These are phyloP conservation scores for Talaromyces funiculosus DNA, from an alignment of 2,329 filamentous ascomycete genomes.

Conservation along the genomic window DNA sequence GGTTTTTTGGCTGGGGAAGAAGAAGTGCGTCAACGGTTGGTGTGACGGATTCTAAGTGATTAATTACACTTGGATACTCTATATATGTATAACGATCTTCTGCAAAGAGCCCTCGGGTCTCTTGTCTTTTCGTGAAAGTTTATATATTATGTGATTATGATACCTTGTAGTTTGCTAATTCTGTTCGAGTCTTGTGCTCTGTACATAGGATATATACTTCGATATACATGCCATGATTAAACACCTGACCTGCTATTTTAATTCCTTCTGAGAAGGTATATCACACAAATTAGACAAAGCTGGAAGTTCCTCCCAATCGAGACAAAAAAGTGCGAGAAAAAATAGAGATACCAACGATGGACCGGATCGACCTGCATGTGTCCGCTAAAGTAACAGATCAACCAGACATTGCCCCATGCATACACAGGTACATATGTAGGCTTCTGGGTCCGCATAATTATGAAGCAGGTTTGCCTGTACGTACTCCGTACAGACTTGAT, in stretches of 20 bases:
- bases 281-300: background rate
- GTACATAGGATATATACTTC: background rate
- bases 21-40: conserved; percentile 14
- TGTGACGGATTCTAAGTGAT: conserved; percentile 14
- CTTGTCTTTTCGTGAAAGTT: background rate
- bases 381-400: background rate
- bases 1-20: conserved; percentile 16
- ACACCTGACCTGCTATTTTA: too few species aligned
- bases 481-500: background rate
- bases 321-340: background rate
- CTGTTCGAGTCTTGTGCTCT: background rate
- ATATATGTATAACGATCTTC: background rate
- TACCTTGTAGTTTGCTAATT: background rate
- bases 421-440: too few species aligned
- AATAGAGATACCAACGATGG: background rate
- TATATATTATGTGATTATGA: conserved; percentile 2
- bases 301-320: background rate
- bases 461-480: too few species aligned
- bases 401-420: background rate
- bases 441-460: background rate
- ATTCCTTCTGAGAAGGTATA: too few species aligned
- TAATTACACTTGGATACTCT: background rate
- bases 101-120: background rate
- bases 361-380: background rate
- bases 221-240: background rate